Base-by-base conservation (phyloP, 495 filamentous ascomycete species). In the Trichoderma reesei region DNA sequence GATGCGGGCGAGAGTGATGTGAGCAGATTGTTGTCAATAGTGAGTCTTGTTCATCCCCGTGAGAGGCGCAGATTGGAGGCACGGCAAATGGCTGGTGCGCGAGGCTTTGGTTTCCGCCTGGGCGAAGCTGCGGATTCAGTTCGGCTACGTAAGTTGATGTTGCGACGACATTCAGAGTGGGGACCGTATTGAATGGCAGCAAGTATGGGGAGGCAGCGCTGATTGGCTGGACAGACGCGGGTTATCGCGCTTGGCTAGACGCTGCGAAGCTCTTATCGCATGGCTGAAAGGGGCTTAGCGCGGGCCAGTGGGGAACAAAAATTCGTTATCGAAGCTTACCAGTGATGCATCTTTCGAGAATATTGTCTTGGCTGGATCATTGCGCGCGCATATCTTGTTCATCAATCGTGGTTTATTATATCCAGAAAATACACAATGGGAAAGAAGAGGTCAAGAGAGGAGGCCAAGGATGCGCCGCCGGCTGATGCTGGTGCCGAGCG, bases 391-490 rank as follows among this genome's bases (percentile, higher is more conserved):
- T 13, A 34, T 33, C 3, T 9, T 5, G 11, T 5, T 3, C 26
- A 33, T 2, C 20, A 56, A n/a, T 56, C 51, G 51, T 26, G 18
- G 9, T 5, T 33, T 0, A 56, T 11, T 5, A 56, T 5, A 56
- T 10, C 13, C 18, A 34, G 6, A 39, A 1, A 60, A 3, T 41
- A n/a, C 38, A 46, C 41, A 65, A 65, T 65, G 63, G 63, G 63
- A 37, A 65, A 65, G 56, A 65, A 65, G 42, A 34, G 63, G 46
- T 39, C 36, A 60, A 42, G 63, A 14, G 63, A 65, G 20, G 63
- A 64, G 18, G 36, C 46, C 16, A 64, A 65, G 20, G 61, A 63
- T 33, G 37, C 26, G 1, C 37, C 41, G 10, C 18, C 11, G 1
- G 44, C 38, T 13, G 51, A 56, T 14, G 51, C 9, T 9, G 56